phyloP scores from a whole-genome alignment of 345 rosid genomes.

The Aquilaria sinensis region DNA sequence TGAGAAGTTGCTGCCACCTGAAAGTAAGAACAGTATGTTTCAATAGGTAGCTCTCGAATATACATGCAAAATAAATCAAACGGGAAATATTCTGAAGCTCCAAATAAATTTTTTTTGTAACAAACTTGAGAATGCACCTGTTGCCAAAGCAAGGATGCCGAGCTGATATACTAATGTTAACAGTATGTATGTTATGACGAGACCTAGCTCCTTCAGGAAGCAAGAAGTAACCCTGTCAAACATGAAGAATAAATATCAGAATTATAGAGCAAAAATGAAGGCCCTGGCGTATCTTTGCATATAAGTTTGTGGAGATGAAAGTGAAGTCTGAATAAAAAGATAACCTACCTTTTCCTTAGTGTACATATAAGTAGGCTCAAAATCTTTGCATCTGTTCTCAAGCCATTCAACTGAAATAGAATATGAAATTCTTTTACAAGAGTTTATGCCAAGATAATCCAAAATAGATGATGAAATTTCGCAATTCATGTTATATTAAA shows the following conservation, averaged over 20 bases:
- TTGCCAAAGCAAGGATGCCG: slow-evolving; percentile 95
- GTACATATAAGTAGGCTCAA: slow-evolving; percentile 88
- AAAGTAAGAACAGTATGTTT: slow-evolving; percentile 15
- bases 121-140: slow-evolving; percentile 39
- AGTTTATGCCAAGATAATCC: too few species aligned
- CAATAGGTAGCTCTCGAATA: too few species aligned
- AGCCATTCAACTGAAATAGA: slow-evolving; percentile 71
- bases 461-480: too few species aligned
- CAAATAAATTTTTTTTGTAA: too few species aligned
- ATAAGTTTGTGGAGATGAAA: not conserved
- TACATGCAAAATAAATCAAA: not conserved
- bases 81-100: too few species aligned
- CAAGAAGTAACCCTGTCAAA: slow-evolving; percentile 79
- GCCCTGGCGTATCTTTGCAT: not conserved
- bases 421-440: too few species aligned
- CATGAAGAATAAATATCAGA: slow-evolving; percentile 3
- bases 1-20: slow-evolving; percentile 99
- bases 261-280: not conserved
- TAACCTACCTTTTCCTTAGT: slow-evolving; percentile 81
- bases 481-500: too few species aligned
- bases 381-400: slow-evolving; percentile 69
- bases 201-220: slow-evolving; percentile 84
- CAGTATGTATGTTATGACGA: slow-evolving; percentile 76
- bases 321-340: slow-evolving; percentile 4
- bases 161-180: slow-evolving; percentile 85